Base-by-base conservation (phyloP, 441 rosid species). In the Bocquillonia castaneifolia region DNA sequence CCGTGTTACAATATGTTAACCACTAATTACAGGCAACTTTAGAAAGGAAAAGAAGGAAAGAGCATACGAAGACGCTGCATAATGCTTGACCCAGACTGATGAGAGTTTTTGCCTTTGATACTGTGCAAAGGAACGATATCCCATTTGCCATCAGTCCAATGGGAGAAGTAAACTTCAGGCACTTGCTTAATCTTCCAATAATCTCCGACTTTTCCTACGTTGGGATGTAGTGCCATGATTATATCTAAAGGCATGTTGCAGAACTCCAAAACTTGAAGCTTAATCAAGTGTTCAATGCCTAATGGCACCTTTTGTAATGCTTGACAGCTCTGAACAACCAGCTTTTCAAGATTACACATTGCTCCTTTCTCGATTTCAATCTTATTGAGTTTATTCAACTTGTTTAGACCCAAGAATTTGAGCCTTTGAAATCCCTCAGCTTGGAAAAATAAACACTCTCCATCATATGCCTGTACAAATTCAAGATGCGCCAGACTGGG, bases 401-500 rank as follows among this genome's bases (percentile, higher is more conserved):
- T 63, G 63, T 73, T 80, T 13, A 82, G 70, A 8, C 81, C 79
- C 29, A 82, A 42, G 20, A 69, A 36, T 72, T 75, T 80, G 13
- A 84, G 83, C 69, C 55, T 76, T 54, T 63, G 42, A 44, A 84
- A 82, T 4, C 84, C 79, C 10, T 69, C 68, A 15, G 70, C 76
- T 57, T 39, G 57, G 25, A 84, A 82, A 2, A 29, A 14, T 58
- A 82, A 22, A 0, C 18, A 28, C n/a, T 77, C 59, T 29, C 86
- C 86, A 9, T 68, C 64, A 2, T 70, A 78, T 1, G 67, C 81
- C 52, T 82, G 81, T 31, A 67, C 71, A 13, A 82, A 61, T 34
- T 77, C 86, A n/a, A 84, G 84, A 64, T 79, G 79, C 4, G 66
- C 48, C n/a, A 83, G 72, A 57, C 68, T 79, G 29, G 83, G 85